Evolutionary conservation across 768 basidiomycete species (phyloP).

Genomic region (Kwoniella heveanensis): DNA sequence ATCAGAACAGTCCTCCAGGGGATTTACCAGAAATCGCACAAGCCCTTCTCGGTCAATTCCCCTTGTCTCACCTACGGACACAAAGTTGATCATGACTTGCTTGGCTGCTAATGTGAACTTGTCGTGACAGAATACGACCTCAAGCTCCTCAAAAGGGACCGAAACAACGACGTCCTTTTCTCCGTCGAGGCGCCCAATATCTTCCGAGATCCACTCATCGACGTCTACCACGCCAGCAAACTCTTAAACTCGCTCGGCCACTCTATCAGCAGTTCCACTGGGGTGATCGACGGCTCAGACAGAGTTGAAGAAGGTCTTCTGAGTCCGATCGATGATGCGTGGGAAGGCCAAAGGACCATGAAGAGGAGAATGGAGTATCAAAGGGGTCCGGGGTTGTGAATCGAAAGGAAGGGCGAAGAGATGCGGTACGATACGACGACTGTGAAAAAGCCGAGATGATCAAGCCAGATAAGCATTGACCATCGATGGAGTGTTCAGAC

Average conservation of each 20-base stretch:
- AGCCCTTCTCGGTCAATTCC: no score
- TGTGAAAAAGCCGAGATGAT: no score
- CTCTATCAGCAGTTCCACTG: background rate
- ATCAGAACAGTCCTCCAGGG: no score
- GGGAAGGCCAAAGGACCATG: slow-evolving; percentile 25
- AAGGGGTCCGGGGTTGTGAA: background rate
- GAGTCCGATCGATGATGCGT: slow-evolving; percentile 33
- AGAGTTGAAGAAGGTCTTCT: background rate
- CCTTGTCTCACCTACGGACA: no score
- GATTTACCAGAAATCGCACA: no score
- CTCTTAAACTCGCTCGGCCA: background rate
- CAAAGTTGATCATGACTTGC: background rate
- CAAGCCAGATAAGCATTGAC: no score
- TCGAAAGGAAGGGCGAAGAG: background rate
- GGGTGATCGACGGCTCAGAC: background rate
- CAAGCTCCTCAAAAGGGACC: background rate
- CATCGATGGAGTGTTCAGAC: no score
- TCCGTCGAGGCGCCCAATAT: slow-evolving; percentile 52
- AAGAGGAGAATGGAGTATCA: slow-evolving; percentile 14
- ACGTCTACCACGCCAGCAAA: slow-evolving; percentile 25
- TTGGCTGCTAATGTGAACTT: no score
- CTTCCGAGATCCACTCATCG: slow-evolving; percentile 43
- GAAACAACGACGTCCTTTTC: slow-evolving; percentile 38
- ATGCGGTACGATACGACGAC: background rate
- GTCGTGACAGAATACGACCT: slow-evolving; percentile 10